Percentiles rank a stretch among this genome's conserved stretches.
These are phyloP conservation scores for Cytospora piceicola DNA, from an alignment of 2,329 filamentous ascomycete species.

Conservation along the genomic window DNA sequence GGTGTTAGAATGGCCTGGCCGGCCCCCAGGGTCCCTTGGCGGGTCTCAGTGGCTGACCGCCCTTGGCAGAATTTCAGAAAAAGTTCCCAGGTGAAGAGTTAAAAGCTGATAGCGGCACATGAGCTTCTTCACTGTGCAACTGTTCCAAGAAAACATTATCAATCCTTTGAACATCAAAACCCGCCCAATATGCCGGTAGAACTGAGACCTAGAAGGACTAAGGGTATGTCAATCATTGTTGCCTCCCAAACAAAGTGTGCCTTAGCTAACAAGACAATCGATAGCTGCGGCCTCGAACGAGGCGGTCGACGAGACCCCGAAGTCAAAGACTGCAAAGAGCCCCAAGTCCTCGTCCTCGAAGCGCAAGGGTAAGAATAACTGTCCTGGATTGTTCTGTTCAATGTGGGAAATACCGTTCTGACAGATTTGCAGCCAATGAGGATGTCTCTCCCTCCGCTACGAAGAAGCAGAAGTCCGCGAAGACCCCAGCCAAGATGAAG, in stretches of 20 bases:
- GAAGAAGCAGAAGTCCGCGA: conserved; percentile 29
- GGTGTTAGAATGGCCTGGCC: conserved; percentile 15
- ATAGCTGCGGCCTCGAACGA: conserved; percentile 17
- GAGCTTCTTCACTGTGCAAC: neutral
- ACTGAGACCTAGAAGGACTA: conserved; percentile 29
- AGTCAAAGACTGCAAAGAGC: conserved; percentile 27
- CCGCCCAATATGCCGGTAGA: conserved; percentile 26
- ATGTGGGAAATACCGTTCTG: neutral
- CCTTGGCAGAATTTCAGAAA: conserved; percentile 28
- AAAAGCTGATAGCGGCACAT: neutral
- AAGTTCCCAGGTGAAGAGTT: conserved; percentile 21
- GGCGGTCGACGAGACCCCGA: conserved; percentile 25
- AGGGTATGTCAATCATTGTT: conserved; percentile 11
- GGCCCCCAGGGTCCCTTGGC: conserved; percentile 12
- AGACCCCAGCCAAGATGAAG: conserved; percentile 22
- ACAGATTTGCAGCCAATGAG: conserved; percentile 18
- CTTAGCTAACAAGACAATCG: conserved; percentile 14
- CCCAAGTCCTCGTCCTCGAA: conserved; percentile 23
- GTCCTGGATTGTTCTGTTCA: neutral
- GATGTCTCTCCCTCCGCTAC: conserved; percentile 27
- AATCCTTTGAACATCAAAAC: neutral
- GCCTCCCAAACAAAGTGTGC: neutral
- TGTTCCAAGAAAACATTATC: conserved; percentile 6
- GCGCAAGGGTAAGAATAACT: conserved; percentile 28
- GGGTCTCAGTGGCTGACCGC: conserved; percentile 9